Evolutionary conservation across 176 grass and related monocot genomes (phyloP).

Genomic region (Sorghum bicolor): DNA sequence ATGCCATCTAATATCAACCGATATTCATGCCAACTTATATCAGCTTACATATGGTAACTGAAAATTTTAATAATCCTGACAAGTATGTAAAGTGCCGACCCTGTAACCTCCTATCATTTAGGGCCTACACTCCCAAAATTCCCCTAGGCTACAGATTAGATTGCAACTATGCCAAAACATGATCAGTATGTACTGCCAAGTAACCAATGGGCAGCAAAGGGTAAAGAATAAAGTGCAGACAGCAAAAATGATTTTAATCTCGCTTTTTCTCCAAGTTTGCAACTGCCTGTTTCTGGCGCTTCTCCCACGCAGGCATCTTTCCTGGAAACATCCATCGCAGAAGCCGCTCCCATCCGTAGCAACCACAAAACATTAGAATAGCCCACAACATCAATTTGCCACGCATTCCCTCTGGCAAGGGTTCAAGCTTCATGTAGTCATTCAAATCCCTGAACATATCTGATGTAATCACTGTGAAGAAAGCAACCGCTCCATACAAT

Average conservation of each 20-base stretch:
- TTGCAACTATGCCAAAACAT: constrained; percentile 16
- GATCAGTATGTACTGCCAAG: constrained; percentile 31
- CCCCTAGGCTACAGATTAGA: constrained; percentile 55
- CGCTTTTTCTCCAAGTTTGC: constrained; percentile 69
- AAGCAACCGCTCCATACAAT: constrained; percentile 74
- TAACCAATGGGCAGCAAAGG: constrained; percentile 2
- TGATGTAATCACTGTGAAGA: constrained; percentile 90
- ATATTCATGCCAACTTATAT: constrained; percentile 16
- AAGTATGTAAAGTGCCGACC: constrained; percentile 14
- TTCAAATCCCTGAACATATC: constrained; percentile 93
- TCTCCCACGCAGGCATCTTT: constrained; percentile 85
- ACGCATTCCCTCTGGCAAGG: constrained; percentile 82
- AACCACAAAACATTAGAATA: constrained; percentile 78
- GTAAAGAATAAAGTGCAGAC: constrained; percentile 21
- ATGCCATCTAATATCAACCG: not conserved
- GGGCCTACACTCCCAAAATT: constrained; percentile 40
- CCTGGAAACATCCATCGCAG: constrained; percentile 84
- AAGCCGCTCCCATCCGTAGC: constrained; percentile 89
- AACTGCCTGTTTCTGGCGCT: constrained; percentile 71
- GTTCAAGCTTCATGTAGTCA: constrained; percentile 79
- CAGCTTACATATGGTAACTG: constrained; percentile 19
- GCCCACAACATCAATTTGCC: constrained; percentile 89
- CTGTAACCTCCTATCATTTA: constrained; percentile 35
- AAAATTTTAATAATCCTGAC: not conserved
- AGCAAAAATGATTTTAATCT: constrained; percentile 39